Percentiles rank a stretch among this genome's conserved stretches.
These are phyloP conservation scores for Fomitopsis palustris DNA, from an alignment of 1,284 basidiomycete species.

Conservation along the genomic window DNA sequence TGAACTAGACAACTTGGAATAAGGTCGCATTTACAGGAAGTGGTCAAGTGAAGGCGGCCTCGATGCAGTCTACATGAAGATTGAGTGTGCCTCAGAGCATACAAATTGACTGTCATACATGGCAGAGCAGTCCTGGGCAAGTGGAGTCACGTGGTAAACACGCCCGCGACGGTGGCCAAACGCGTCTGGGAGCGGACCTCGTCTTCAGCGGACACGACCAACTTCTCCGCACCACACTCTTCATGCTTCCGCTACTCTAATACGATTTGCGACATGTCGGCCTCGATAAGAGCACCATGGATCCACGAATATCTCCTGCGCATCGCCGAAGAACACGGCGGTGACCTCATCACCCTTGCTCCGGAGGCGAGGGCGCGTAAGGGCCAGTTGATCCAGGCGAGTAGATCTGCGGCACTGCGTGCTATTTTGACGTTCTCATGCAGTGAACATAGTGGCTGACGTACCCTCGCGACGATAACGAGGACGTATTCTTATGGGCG, in stretches of 20 bases:
- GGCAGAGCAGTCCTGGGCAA: not conserved
- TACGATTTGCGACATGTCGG: conserved; percentile 30
- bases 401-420: not conserved
- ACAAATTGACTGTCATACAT: no score
- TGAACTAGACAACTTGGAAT: no score
- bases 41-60: no score
- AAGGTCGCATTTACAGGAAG: no score
- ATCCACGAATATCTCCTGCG: conserved; percentile 45
- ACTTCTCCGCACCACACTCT: no score
- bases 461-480: conserved; percentile 23
- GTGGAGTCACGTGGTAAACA: not conserved
- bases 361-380: conserved; percentile 35
- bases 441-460: conserved; percentile 28
- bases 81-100: no score
- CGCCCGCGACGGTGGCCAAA: not conserved
- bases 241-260: not conserved
- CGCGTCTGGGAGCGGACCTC: not conserved
- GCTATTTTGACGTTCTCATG: not conserved
- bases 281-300: conserved; percentile 45
- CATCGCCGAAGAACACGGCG: conserved; percentile 47
- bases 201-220: no score
- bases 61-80: no score
- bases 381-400: conserved; percentile 53
- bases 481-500: conserved; percentile 41
- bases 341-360: conserved; percentile 34